Evolutionary conservation across 495 filamentous ascomycete genomes (phyloP).

Genomic region (Podospora tetraspora): DNA sequence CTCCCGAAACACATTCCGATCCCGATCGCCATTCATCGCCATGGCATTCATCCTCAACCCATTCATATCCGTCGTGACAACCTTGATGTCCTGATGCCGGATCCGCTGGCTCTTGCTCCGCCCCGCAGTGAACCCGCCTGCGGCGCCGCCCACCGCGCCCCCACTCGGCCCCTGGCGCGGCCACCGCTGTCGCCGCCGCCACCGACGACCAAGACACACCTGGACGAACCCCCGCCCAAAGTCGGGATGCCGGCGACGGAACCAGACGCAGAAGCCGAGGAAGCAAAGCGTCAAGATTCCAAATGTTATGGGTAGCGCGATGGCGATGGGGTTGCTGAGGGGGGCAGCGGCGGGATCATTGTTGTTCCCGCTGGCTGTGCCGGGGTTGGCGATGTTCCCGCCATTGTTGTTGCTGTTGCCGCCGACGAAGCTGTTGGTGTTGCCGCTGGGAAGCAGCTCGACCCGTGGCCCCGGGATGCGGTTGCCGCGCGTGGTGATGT

Average conservation of each 20-base stretch:
- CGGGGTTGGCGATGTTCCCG: slow-evolving; percentile 2
- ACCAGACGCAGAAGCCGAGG: slow-evolving; percentile 10
- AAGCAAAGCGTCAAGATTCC: slow-evolving; percentile 15
- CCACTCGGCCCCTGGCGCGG: neutral
- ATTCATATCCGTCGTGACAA: slow-evolving; percentile 12
- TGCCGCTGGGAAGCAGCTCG: slow-evolving; percentile 5
- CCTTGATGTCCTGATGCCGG: slow-evolving; percentile 3
- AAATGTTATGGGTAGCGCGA: slow-evolving; percentile 18
- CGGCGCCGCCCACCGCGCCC: neutral
- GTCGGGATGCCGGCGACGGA: slow-evolving; percentile 12
- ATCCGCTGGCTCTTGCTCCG: slow-evolving; percentile 9
- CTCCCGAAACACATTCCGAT: slow-evolving; percentile 16
- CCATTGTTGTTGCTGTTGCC: neutral
- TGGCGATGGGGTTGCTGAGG: slow-evolving; percentile 16
- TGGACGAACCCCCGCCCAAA: neutral
- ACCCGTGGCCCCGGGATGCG: slow-evolving; percentile 16
- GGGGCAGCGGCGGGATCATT: neutral
- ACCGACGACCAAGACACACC: neutral
- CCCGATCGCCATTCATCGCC: slow-evolving; percentile 12
- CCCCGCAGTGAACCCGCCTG: neutral
- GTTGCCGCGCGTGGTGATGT: slow-evolving; percentile 15
- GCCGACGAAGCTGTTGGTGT: neutral
- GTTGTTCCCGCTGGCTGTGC: neutral
- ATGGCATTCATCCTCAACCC: slow-evolving; percentile 15
- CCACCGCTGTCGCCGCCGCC: neutral